Conservation (phyloP, 352 stramenopile species). For the Pythium sukuiense region DNA sequence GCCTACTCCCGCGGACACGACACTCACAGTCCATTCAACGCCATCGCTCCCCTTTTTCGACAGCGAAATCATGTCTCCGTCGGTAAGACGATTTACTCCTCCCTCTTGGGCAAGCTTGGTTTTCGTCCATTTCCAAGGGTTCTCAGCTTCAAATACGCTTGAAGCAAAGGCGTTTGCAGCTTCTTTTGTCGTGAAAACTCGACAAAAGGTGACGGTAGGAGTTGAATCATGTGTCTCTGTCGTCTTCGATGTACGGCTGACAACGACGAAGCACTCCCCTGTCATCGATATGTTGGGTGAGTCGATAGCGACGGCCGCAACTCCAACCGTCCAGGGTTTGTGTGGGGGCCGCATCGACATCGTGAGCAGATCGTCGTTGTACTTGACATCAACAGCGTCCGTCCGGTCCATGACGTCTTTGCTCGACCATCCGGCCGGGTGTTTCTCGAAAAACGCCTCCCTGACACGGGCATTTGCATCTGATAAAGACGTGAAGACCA, state of each 20-base stretch:
- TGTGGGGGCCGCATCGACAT: neutral
- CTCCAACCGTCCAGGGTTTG: neutral
- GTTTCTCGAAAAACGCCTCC: neutral
- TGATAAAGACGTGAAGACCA: too few relatives aligned
- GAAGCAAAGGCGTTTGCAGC: neutral
- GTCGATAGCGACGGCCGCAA: neutral
- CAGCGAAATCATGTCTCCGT: too few relatives aligned
- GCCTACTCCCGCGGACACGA: too few relatives aligned
- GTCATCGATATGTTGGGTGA: neutral
- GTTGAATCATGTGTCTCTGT: neutral
- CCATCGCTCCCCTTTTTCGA: too few relatives aligned
- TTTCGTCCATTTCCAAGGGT: neutral
- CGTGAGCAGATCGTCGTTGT: neutral
- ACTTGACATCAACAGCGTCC: neutral
- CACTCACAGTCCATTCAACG: too few relatives aligned
- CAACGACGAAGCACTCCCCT: neutral
- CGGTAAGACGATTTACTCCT: too few relatives aligned
- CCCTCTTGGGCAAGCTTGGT: neutral
- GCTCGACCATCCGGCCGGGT: neutral
- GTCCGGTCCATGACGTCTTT: neutral
- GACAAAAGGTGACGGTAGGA: neutral
- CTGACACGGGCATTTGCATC: neutral
- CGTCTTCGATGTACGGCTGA: neutral
- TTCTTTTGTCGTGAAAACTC: neutral
- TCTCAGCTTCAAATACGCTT: neutral